A percentile compares a stretch with the other conserved stretches of the same genome.
Evolutionary conservation across 495 filamentous ascomycete genomes (phyloP).

Genomic region (Entonaema liquescens): DNA sequence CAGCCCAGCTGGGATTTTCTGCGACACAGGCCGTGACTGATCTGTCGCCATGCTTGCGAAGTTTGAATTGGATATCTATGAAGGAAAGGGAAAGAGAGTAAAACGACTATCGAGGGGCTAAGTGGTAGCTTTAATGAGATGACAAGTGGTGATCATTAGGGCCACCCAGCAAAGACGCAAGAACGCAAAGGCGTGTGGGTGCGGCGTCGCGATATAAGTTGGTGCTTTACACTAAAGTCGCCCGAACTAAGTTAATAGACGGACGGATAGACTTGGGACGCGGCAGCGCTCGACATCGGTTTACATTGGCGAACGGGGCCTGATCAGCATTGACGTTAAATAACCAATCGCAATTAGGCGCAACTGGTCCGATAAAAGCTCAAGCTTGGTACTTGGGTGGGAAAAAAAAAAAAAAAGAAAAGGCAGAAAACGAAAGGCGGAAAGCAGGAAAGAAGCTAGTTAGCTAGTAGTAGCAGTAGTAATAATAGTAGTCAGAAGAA

Average conservation of each 20-base stretch:
- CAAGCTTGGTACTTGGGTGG: neutral
- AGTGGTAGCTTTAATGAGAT: slow-evolving; percentile 8
- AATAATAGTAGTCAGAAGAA: slow-evolving; percentile 4
- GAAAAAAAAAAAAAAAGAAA: neutral
- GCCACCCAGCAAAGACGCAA: neutral
- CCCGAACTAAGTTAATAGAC: slow-evolving; percentile 2
- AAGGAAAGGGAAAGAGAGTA: neutral
- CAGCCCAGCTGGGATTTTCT: slow-evolving; percentile 60
- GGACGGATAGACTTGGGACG: slow-evolving; percentile 1
- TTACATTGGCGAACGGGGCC: slow-evolving; percentile 36
- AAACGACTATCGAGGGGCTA: neutral
- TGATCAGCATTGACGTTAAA: slow-evolving; percentile 39
- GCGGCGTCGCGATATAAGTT: slow-evolving; percentile 11
- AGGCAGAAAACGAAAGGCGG: neutral
- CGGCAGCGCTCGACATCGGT: slow-evolving; percentile 16
- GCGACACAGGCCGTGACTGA: slow-evolving; percentile 50
- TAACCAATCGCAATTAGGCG: slow-evolving; percentile 44
- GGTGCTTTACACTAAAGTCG: slow-evolving; percentile 1
- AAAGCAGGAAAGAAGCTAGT: neutral
- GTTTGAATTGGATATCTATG: neutral
- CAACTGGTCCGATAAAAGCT: slow-evolving; percentile 36
- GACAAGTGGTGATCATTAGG: slow-evolving; percentile 6
- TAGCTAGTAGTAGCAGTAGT: slow-evolving; percentile 18
- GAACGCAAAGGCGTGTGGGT: slow-evolving; percentile 2
- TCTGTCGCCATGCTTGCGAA: slow-evolving; percentile 46